phyloP scores from a whole-genome alignment of 148 eudicot species.

The Rhododendron kiyosumense region DNA sequence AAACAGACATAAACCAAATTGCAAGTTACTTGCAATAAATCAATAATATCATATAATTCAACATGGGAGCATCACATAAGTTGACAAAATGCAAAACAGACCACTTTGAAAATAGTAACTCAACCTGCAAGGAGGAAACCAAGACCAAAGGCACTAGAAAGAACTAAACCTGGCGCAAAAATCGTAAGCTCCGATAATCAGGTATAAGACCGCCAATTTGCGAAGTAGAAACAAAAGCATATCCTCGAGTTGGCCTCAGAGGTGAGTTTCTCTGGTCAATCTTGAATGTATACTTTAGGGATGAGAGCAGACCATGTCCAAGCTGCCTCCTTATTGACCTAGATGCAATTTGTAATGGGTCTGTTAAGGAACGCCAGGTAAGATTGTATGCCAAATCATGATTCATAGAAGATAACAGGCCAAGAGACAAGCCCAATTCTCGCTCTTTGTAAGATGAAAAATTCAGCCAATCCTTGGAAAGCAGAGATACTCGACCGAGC shows the following conservation, averaged over 20 bases:
- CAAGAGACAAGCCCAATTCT: constrained; percentile 71
- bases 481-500: constrained; percentile 65
- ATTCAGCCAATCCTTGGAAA: constrained; percentile 87
- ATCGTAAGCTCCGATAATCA: constrained; percentile 68
- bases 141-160: background rate
- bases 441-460: constrained; percentile 83
- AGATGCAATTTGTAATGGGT: constrained; percentile 86
- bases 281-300: constrained; percentile 76
- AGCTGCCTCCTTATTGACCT: constrained; percentile 79
- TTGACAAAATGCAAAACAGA: background rate
- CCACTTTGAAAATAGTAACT: background rate
- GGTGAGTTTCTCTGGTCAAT: constrained; percentile 75
- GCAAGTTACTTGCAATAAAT: background rate
- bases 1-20: background rate
- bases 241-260: constrained; percentile 84
- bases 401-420: constrained; percentile 58
- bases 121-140: background rate
- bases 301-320: constrained; percentile 79
- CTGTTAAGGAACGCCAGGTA: constrained; percentile 79
- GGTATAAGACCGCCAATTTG: constrained; percentile 79
- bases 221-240: constrained; percentile 76
- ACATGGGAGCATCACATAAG: background rate
- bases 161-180: constrained; percentile 75
- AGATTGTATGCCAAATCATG: constrained; percentile 77
- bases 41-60: background rate